These are phyloP conservation scores for Moesziomyces aphidis DNA, from an alignment of 1,284 basidiomycete species.

Conservation along the genomic window DNA sequence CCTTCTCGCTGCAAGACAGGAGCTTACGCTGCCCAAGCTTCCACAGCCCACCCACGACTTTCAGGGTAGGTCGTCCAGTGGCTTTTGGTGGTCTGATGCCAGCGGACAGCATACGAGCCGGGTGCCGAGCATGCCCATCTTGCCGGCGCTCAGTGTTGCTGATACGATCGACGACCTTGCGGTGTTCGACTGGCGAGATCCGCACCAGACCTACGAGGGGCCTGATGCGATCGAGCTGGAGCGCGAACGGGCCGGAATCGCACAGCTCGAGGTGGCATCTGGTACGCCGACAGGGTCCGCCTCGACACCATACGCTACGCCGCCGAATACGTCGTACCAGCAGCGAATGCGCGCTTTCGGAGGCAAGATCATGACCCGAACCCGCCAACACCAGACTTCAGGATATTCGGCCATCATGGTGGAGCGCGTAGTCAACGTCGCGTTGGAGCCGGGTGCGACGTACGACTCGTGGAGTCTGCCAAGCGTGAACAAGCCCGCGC, in stretches of 20 bases:
- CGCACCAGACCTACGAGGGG: constrained; percentile 25
- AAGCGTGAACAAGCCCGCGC: constrained; percentile 20
- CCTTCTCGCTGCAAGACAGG: constrained; percentile 16
- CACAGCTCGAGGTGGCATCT: constrained; percentile 12
- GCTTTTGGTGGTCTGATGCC: constrained; percentile 22
- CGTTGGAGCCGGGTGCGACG: constrained; percentile 17
- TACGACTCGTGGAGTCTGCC: constrained; percentile 24
- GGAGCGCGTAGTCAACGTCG: constrained; percentile 39
- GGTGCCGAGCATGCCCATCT: background rate
- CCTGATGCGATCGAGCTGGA: constrained; percentile 13
- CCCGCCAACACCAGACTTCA: constrained; percentile 31
- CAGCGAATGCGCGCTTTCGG: constrained; percentile 26
- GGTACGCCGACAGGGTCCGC: constrained; percentile 2
- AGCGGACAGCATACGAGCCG: background rate
- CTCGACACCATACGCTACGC: background rate
- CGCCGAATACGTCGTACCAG: constrained; percentile 25
- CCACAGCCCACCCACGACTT: constrained; percentile 30
- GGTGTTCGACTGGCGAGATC: constrained; percentile 37
- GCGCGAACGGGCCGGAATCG: constrained; percentile 7
- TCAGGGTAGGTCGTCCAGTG: constrained; percentile 1
- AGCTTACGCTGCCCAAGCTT: constrained; percentile 14
- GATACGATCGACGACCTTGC: constrained; percentile 39
- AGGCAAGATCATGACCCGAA: background rate
- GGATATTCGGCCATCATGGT: constrained; percentile 4
- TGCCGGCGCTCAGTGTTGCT: constrained; percentile 14